Percentiles rank a stretch among this genome's conserved stretches.
These are phyloP conservation scores for Oryza glaberrima DNA, from an alignment of 176 grass and related monocot genomes.

Conservation along the genomic window DNA sequence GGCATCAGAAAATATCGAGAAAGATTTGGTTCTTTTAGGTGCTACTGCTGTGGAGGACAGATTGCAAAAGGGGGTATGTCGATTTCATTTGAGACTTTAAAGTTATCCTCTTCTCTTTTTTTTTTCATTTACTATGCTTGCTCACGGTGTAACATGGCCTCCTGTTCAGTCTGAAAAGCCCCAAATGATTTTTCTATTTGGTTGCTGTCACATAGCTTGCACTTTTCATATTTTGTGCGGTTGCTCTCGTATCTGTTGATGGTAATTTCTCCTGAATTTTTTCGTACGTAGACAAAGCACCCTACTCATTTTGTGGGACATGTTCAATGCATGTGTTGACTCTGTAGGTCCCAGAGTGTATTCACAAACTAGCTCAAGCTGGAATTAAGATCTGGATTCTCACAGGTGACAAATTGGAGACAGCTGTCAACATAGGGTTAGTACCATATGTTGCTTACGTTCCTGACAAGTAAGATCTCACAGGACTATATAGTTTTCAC, in stretches of 20 bases:
- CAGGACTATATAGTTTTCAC: constrained; percentile 22
- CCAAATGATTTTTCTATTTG: not conserved
- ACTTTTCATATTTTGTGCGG: constrained; percentile 8
- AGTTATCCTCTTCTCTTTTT: not conserved
- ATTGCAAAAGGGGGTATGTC: constrained; percentile 81
- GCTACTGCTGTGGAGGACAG: constrained; percentile 97
- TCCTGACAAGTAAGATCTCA: constrained; percentile 30
- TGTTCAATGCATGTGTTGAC: constrained; percentile 25
- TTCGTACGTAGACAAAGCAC: not conserved
- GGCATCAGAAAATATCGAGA: constrained; percentile 75
- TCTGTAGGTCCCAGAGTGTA: constrained; percentile 89
- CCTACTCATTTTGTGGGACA: not conserved
- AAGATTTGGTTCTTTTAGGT: constrained; percentile 80
- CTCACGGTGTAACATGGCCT: not conserved
- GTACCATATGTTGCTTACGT: constrained; percentile 17
- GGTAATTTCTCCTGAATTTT: constrained; percentile 13
- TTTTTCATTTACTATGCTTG: not conserved
- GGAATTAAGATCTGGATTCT: constrained; percentile 97
- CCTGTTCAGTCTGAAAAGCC: not conserved
- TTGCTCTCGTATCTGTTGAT: constrained; percentile 7
- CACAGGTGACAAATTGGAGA: constrained; percentile 97
- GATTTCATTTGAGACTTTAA: constrained; percentile 10
- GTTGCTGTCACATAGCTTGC: not conserved
- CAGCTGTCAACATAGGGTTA: constrained; percentile 97
- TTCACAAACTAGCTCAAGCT: constrained; percentile 94